Percentiles rank a stretch among this genome's conserved stretches.
Evolutionary conservation across 192 early-diverging fungal genomes (phyloP).

Genomic region (Umbelopsis sp.): DNA sequence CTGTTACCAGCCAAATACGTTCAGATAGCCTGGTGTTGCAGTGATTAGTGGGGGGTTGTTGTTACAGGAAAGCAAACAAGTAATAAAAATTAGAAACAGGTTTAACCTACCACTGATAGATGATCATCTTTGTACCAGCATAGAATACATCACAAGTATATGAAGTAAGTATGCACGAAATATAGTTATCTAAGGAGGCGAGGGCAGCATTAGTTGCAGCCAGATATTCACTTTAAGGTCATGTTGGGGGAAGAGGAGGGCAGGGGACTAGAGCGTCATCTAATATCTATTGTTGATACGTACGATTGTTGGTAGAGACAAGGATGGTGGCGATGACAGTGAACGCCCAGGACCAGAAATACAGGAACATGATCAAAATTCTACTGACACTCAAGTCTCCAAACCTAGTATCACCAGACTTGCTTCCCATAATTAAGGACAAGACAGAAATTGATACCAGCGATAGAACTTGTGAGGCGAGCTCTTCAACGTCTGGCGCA

Average conservation of each 20-base stretch:
- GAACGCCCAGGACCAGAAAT: constrained; percentile 52
- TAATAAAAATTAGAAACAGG: neutral
- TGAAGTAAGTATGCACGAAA: constrained; percentile 43
- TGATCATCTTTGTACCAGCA: constrained; percentile 42
- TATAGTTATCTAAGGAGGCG: constrained; percentile 25
- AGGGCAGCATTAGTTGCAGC: neutral
- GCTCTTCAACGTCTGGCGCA: constrained; percentile 28
- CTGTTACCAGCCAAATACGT: constrained; percentile 34
- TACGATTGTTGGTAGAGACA: constrained; percentile 47
- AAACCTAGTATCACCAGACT: constrained; percentile 31
- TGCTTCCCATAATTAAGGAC: constrained; percentile 28
- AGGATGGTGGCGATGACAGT: constrained; percentile 37
- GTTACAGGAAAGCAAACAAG: too few relatives aligned
- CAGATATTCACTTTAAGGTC: neutral
- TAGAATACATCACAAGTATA: constrained; percentile 51
- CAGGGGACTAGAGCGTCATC: neutral
- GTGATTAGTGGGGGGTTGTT: too few relatives aligned
- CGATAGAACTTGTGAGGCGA: constrained; percentile 26
- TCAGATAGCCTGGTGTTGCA: constrained; percentile 32
- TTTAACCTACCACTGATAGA: constrained; percentile 41
- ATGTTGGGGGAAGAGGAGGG: neutral
- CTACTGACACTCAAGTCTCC: constrained; percentile 38
- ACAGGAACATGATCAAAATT: constrained; percentile 40
- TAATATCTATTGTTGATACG: neutral
- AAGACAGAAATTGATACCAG: constrained; percentile 24